These are phyloP conservation scores for Dactylonectria macrodidyma DNA, from an alignment of 2,329 filamentous ascomycete genomes.

Conservation along the genomic window DNA sequence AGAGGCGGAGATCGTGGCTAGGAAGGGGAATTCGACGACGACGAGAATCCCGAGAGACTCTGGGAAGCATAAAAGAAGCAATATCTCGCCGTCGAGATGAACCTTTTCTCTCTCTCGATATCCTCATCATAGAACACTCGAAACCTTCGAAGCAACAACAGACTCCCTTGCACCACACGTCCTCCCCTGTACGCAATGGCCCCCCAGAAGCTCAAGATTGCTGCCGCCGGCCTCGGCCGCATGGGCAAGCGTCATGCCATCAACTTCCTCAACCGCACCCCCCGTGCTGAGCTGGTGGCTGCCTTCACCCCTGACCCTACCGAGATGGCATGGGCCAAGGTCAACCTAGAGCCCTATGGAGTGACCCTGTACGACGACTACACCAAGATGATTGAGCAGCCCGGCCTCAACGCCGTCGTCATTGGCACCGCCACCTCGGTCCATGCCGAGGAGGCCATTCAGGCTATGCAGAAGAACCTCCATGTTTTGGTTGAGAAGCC, in stretches of 20 bases:
- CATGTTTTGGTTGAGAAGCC: conserved; percentile 75
- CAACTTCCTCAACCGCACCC: conserved; percentile 61
- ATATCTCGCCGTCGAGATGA: conserved; percentile 8
- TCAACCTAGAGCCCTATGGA: conserved; percentile 60
- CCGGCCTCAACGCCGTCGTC: conserved; percentile 58
- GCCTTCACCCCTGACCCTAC: conserved; percentile 62
- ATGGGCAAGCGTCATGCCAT: conserved; percentile 68
- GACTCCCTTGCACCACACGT: background rate
- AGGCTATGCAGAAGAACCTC: conserved; percentile 66
- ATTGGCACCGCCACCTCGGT: conserved; percentile 62
- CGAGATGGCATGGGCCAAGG: conserved; percentile 61
- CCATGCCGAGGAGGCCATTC: conserved; percentile 71
- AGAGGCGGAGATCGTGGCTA: conserved; percentile 20
- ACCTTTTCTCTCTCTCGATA: background rate
- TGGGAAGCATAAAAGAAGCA: conserved; percentile 29
- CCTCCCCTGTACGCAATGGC: conserved; percentile 15
- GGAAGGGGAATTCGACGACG: background rate
- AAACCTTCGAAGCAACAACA: background rate
- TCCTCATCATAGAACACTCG: background rate
- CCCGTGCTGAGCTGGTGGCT: conserved; percentile 64
- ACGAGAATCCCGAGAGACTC: background rate
- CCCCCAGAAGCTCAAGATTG: conserved; percentile 57
- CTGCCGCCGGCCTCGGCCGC: conserved; percentile 65
- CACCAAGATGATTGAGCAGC: conserved; percentile 60
- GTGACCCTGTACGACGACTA: conserved; percentile 62